Evolutionary conservation across 306 rosid genomes (phyloP).

Genomic region (Dryas alaskensis): DNA sequence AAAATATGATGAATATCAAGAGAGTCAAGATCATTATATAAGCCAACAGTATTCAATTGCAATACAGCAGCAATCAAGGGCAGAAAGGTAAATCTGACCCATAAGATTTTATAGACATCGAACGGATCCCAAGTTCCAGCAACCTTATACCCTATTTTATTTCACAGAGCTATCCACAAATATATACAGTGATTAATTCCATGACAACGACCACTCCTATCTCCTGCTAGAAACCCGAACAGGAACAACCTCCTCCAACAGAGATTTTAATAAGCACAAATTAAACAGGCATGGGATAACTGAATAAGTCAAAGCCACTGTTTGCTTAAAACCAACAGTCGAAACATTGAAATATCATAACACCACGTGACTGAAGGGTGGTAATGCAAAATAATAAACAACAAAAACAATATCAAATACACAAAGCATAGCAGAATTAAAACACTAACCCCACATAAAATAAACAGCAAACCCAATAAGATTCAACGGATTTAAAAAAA

Average conservation of each 20-base stretch:
- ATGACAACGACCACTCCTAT: background rate
- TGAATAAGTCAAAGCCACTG: constrained; percentile 8
- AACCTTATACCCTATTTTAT: background rate
- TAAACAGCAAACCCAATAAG: background rate
- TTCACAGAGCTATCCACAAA: constrained; percentile 2
- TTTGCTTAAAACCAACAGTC: too few species aligned
- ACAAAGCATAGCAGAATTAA: background rate
- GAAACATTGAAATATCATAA: too few species aligned
- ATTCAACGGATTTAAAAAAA: background rate
- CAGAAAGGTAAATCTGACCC: constrained; percentile 31
- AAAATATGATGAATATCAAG: background rate
- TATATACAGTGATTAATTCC: constrained; percentile 5
- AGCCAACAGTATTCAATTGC: constrained; percentile 1
- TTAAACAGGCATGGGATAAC: too few species aligned
- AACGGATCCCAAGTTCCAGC: constrained; percentile 26
- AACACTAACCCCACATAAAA: background rate
- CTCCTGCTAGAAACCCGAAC: background rate
- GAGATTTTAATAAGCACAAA: background rate
- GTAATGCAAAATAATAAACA: background rate
- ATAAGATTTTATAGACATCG: constrained; percentile 14
- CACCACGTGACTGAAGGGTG: too few species aligned
- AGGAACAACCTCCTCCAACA: background rate
- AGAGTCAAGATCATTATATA: background rate
- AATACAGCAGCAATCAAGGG: constrained; percentile 24
- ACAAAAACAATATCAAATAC: background rate